phyloP scores from a whole-genome alignment of 1,139 yeast genomes.

The Kodamaea plutei region DNA sequence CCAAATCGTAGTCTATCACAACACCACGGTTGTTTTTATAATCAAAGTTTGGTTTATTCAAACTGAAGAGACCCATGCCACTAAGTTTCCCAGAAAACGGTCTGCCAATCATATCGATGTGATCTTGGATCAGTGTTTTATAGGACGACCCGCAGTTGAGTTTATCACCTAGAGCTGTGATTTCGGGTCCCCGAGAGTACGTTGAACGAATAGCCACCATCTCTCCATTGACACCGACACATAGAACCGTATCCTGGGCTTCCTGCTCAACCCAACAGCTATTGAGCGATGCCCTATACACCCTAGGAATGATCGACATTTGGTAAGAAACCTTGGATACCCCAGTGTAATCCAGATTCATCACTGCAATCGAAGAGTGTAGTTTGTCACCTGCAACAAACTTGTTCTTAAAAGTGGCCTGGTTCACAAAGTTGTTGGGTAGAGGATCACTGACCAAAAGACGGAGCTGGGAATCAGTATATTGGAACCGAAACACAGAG shows the following conservation, averaged over 20 bases:
- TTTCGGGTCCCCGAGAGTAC: constrained; percentile 12
- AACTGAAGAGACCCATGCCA: constrained; percentile 38
- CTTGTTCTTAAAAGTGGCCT: constrained; percentile 23
- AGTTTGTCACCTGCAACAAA: constrained; percentile 40
- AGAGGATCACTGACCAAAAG: constrained; percentile 31
- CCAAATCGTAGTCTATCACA: constrained; percentile 36
- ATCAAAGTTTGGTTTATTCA: constrained; percentile 37
- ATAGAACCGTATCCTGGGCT: constrained; percentile 20
- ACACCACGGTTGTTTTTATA: constrained; percentile 24
- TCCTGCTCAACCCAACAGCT: constrained; percentile 31
- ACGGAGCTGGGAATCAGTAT: constrained; percentile 10
- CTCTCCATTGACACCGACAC: constrained; percentile 51
- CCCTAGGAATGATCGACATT: constrained; percentile 42
- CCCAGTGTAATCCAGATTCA: constrained; percentile 15
- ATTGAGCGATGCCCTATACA: constrained; percentile 26
- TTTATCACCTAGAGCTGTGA: constrained; percentile 10
- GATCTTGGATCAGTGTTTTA: constrained; percentile 10
- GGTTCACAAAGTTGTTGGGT: constrained; percentile 38
- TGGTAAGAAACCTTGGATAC: constrained; percentile 13
- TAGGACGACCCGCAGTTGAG: constrained; percentile 7
- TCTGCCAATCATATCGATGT: constrained; percentile 23
- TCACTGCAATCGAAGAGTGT: constrained; percentile 34
- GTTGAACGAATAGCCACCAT: constrained; percentile 25
- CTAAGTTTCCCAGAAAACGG: constrained; percentile 37
- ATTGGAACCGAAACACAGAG: constrained; percentile 30